Evolutionary conservation across 2,329 filamentous ascomycete genomes (phyloP).

Genomic region (Coniochaeta pulveracea): DNA sequence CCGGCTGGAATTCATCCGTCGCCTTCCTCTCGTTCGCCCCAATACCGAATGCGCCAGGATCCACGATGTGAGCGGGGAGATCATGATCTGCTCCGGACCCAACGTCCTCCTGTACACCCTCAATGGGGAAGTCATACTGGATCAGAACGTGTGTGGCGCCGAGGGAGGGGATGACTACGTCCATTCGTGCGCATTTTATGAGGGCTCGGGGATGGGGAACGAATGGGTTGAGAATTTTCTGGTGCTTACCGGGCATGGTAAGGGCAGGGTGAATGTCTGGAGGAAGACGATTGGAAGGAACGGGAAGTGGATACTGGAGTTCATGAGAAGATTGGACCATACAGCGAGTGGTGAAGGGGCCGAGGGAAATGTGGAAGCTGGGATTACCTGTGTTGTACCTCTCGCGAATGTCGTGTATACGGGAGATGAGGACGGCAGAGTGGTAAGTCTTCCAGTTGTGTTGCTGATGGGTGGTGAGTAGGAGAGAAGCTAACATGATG

Average conservation of each 20-base stretch:
- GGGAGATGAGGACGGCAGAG: conserved; percentile 84
- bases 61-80: conserved; percentile 84
- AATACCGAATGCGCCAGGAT: conserved; percentile 71
- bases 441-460: conserved; percentile 58
- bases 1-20: conserved; percentile 73
- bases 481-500: conserved; percentile 7
- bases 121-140: conserved; percentile 73
- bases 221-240: conserved; percentile 86
- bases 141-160: conserved; percentile 66
- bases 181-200: conserved; percentile 80
- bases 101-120: conserved; percentile 73
- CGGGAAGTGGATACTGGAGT: conserved; percentile 63
- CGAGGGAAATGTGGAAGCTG: conserved; percentile 47
- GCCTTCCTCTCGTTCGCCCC: conserved; percentile 46
- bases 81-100: conserved; percentile 70
- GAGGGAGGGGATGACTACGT: conserved; percentile 60
- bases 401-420: conserved; percentile 81
- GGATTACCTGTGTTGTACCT: conserved; percentile 77
- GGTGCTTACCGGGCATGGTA: conserved; percentile 78
- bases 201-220: conserved; percentile 74
- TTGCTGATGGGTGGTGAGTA: background rate
- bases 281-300: conserved; percentile 37
- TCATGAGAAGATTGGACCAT: conserved; percentile 76
- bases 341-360: conserved; percentile 54
- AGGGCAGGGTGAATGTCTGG: conserved; percentile 76